These are phyloP conservation scores for Nemophila menziesii DNA, from an alignment of 257 asterid species.

Conservation along the genomic window DNA sequence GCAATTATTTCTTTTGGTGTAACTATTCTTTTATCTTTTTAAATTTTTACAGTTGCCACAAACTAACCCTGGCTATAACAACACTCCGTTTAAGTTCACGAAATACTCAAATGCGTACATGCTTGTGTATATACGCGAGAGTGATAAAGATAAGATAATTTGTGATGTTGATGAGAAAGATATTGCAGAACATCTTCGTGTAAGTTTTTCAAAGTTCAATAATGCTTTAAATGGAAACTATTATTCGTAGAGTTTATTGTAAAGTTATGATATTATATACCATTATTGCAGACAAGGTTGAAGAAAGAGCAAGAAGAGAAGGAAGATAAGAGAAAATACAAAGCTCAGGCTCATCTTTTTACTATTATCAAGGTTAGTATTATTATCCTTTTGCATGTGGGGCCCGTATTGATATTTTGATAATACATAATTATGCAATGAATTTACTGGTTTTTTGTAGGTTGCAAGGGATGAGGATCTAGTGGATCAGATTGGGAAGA, in stretches of 20 bases:
- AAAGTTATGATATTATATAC: not conserved
- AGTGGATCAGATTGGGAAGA: slow-evolving; percentile 69
- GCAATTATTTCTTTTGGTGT: not conserved
- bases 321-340: slow-evolving; percentile 69
- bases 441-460: slow-evolving; percentile 23
- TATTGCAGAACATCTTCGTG: slow-evolving; percentile 81
- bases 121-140: slow-evolving; percentile 81
- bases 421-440: not conserved
- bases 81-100: slow-evolving; percentile 72
- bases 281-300: slow-evolving; percentile 49
- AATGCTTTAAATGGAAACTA: not conserved
- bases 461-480: slow-evolving; percentile 81
- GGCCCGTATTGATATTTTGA: not conserved
- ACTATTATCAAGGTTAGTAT: slow-evolving; percentile 84
- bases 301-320: slow-evolving; percentile 83
- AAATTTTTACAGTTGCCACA: slow-evolving; percentile 44
- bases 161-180: slow-evolving; percentile 84
- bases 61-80: slow-evolving; percentile 75
- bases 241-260: not conserved
- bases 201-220: slow-evolving; percentile 15
- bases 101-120: slow-evolving; percentile 84
- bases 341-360: slow-evolving; percentile 70
- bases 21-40: slow-evolving; percentile 1
- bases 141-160: slow-evolving; percentile 75
- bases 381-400: not conserved